Evolutionary conservation across 1,284 basidiomycete genomes (phyloP).

Genomic region (Microstroma glucosiphilum): DNA sequence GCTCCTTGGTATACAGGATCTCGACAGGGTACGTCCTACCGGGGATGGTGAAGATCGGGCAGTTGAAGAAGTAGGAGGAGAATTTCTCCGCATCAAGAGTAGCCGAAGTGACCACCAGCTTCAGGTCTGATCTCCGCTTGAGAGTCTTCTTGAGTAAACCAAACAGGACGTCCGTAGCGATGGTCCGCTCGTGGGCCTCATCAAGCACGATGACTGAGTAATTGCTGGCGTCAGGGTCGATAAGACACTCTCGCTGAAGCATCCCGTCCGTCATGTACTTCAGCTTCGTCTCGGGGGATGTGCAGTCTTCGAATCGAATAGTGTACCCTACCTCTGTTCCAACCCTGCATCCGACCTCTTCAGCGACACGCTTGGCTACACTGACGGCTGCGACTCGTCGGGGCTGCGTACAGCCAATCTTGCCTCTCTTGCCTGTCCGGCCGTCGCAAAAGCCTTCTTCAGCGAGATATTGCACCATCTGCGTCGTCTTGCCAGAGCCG

Average conservation of each 20-base stretch:
- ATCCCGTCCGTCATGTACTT: conserved; percentile 99
- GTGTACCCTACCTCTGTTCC: conserved; percentile 97
- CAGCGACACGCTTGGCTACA: conserved; percentile 96
- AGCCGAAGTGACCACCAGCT: conserved; percentile 95
- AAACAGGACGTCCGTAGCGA: conserved; percentile 94
- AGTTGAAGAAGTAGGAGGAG: conserved; percentile 95
- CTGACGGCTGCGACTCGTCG: conserved; percentile 98
- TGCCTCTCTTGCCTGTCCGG: conserved; percentile 54
- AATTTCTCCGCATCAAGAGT: conserved; percentile 99
- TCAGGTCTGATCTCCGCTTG: conserved; percentile 86
- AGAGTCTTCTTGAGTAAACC: conserved; percentile 94
- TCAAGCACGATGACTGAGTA: conserved; percentile 98
- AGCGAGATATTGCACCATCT: conserved; percentile 88
- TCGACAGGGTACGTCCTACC: conserved; percentile 98
- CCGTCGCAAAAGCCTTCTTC: conserved; percentile 77
- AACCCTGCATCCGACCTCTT: conserved; percentile 92
- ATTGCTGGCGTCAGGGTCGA: conserved; percentile 83
- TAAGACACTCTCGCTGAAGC: conserved; percentile 90
- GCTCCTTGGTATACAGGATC: conserved; percentile 94
- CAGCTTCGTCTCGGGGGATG: conserved; percentile 92
- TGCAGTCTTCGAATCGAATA: conserved; percentile 98
- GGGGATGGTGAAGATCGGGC: conserved; percentile 99
- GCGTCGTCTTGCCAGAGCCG: conserved; percentile 79
- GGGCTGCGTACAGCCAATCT: conserved; percentile 94
- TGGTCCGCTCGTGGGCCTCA: conserved; percentile 96